These are phyloP conservation scores for Nigrospora sphaerica DNA, from an alignment of 2,329 filamentous ascomycete species.

Conservation along the genomic window DNA sequence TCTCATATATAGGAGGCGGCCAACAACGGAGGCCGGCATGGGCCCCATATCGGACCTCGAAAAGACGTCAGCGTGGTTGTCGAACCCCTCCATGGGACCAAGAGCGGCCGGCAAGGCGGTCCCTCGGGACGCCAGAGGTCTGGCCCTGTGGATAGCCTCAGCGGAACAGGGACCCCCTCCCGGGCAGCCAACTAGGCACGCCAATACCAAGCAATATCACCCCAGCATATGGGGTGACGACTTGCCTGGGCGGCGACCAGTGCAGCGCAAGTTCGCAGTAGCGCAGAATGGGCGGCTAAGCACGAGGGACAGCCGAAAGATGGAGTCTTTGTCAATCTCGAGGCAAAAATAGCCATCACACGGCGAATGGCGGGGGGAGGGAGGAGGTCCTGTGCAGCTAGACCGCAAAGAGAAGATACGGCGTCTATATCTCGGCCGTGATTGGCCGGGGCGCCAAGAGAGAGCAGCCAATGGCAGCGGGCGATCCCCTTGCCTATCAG, in stretches of 20 bases:
- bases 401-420: conserved; percentile 22
- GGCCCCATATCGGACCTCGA: conserved; percentile 11
- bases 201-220: conserved; percentile 16
- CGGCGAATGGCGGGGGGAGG: conserved; percentile 3
- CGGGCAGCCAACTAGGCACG: conserved; percentile 13
- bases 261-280: conserved; percentile 21
- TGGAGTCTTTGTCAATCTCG: conserved; percentile 8
- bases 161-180: conserved; percentile 11
- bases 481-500: conserved; percentile 17
- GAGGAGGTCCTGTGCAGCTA: conserved; percentile 16
- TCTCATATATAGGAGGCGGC: conserved; percentile 29
- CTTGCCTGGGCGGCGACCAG: conserved; percentile 8
- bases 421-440: conserved; percentile 30
- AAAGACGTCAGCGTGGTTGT: no score
- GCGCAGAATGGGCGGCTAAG: conserved; percentile 35
- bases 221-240: no score
- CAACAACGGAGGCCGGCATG: conserved; percentile 21
- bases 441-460: conserved; percentile 23
- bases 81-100: no score
- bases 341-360: conserved; percentile 13
- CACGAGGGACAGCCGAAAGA: conserved; percentile 16
- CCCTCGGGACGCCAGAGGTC: conserved; percentile 10
- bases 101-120: conserved; percentile 5
- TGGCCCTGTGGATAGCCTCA: conserved; percentile 10
- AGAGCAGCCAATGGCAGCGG: conserved; percentile 20